Percentiles rank a stretch among this genome's conserved stretches.
Conservation (phyloP, 441 rosid genomes). For the Daphne laureola region DNA sequence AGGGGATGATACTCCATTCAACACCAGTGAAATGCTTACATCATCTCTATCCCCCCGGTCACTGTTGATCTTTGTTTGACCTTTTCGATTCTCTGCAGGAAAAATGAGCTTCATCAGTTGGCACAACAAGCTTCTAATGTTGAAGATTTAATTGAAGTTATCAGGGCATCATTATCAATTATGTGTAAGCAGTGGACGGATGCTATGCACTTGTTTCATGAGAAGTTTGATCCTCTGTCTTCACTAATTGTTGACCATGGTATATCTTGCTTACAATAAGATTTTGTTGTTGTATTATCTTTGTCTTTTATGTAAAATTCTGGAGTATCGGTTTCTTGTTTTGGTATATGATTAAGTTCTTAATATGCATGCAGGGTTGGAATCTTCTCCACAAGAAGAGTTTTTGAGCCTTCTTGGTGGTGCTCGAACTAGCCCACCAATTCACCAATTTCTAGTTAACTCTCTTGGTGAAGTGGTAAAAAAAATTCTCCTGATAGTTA, state of each 20-base stretch:
- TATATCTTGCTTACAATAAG: constrained; percentile 23
- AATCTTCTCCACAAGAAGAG: constrained; percentile 91
- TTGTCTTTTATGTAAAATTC: not conserved
- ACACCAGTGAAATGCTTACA: too few relatives aligned
- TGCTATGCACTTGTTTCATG: constrained; percentile 66
- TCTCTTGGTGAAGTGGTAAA: constrained; percentile 85
- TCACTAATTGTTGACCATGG: constrained; percentile 71
- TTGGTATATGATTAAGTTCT: not conserved
- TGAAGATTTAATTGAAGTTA: constrained; percentile 78
- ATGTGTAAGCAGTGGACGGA: constrained; percentile 89
- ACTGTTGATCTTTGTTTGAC: not conserved
- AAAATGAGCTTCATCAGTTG: constrained; percentile 89
- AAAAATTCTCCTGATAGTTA: constrained; percentile 20
- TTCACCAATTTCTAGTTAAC: constrained; percentile 85
- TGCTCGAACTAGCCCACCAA: constrained; percentile 82
- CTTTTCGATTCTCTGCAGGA: constrained; percentile 28
- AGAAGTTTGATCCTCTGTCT: constrained; percentile 72
- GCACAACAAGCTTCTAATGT: constrained; percentile 92
- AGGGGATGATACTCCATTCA: too few relatives aligned
- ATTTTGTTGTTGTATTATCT: constrained; percentile 8
- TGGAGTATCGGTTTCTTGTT: too few relatives aligned
- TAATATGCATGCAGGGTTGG: constrained; percentile 45
- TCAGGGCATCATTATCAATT: constrained; percentile 63
- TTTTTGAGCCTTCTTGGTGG: constrained; percentile 90
- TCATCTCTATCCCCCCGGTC: not conserved